These are phyloP conservation scores for Xylariaceae sp. DNA, from an alignment of 2,329 filamentous ascomycete genomes.

Conservation along the genomic window DNA sequence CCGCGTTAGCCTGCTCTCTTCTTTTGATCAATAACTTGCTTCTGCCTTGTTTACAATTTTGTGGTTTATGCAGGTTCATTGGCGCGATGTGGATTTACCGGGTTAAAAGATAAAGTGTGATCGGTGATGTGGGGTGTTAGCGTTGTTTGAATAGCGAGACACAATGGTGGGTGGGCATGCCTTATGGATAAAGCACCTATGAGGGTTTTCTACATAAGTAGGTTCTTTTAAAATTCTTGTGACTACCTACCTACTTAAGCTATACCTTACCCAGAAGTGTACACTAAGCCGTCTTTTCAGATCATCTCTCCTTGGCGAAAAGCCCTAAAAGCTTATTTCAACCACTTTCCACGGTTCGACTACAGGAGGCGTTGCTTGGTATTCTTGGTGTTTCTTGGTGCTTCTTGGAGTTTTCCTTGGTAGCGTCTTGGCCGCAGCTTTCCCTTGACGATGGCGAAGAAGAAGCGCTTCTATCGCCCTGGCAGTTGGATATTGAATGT, in stretches of 20 bases:
- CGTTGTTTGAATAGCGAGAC: background rate
- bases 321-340: conserved; percentile 26
- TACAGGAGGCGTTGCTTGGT: conserved; percentile 18
- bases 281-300: too few species aligned
- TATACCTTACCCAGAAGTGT: too few species aligned
- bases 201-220: background rate
- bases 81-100: background rate
- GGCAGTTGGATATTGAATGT: background rate
- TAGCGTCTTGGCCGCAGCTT: conserved; percentile 24
- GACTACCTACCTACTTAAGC: too few species aligned
- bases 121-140: background rate
- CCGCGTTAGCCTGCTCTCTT: background rate
- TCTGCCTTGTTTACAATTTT: background rate
- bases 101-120: background rate
- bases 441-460: background rate
- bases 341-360: background rate
- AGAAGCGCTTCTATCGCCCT: background rate
- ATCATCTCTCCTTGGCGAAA: conserved; percentile 15
- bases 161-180: background rate
- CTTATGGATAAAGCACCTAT: background rate
- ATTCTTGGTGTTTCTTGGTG: conserved; percentile 19
- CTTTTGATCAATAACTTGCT: background rate
- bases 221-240: background rate
- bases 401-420: conserved; percentile 21
- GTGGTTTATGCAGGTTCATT: conserved; percentile 7